phyloP scores from a whole-genome alignment of 2,329 filamentous ascomycete species.

The Apiospora phragmitis region DNA sequence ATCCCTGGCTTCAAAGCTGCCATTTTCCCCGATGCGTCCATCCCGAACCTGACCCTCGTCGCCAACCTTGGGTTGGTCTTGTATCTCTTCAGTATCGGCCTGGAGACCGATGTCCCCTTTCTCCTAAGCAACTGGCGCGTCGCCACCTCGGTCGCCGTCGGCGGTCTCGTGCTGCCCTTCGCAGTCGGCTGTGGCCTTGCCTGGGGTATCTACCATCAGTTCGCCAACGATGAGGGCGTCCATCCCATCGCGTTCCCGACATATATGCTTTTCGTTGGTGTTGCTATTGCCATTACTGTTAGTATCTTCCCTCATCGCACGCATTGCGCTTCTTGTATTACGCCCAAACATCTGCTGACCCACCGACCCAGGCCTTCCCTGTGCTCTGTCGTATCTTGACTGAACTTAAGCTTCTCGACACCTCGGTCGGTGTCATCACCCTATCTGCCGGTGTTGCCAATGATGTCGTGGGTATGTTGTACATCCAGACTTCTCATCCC shows the following conservation, averaged over 20 bases:
- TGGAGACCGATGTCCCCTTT: conserved; percentile 72
- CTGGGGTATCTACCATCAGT: conserved; percentile 69
- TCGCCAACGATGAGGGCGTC: conserved; percentile 35
- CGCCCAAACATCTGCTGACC: not conserved
- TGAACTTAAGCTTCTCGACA: conserved; percentile 81
- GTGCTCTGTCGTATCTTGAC: conserved; percentile 93
- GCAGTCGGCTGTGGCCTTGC: conserved; percentile 70
- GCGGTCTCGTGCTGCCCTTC: conserved; percentile 73
- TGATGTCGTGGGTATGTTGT: conserved; percentile 61
- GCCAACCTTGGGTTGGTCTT: conserved; percentile 73
- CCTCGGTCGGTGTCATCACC: conserved; percentile 85
- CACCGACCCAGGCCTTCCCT: conserved; percentile 60
- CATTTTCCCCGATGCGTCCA: conserved; percentile 65
- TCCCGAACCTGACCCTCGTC: conserved; percentile 66
- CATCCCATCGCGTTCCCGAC: conserved; percentile 35
- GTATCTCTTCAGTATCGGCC: conserved; percentile 73
- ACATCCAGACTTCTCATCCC: no score
- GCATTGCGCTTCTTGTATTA: no score
- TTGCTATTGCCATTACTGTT: conserved; percentile 83
- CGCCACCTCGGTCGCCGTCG: conserved; percentile 66
- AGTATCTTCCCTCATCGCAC: not conserved
- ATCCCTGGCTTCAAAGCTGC: conserved; percentile 67
- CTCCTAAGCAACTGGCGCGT: conserved; percentile 70
- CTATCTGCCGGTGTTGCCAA: conserved; percentile 91
- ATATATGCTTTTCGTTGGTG: conserved; percentile 77